A percentile compares a stretch with the other conserved stretches of the same genome.
phyloP scores from a whole-genome alignment of 106 monocot species.

The Hemerocallis citrina region DNA sequence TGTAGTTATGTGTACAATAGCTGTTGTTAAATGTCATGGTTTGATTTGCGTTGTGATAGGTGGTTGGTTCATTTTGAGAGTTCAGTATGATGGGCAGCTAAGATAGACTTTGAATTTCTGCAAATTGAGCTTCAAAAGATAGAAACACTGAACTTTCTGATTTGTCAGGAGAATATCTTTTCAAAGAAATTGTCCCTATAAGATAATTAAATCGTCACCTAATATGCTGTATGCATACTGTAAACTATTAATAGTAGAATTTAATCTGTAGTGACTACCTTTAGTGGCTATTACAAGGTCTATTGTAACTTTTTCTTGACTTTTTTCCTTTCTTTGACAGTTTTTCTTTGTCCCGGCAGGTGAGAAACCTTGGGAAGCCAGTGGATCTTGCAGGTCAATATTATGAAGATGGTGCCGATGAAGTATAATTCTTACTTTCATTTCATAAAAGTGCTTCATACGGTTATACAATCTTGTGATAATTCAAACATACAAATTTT shows the following conservation, averaged over 20 bases:
- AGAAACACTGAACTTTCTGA: too few species aligned
- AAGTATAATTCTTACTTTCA: conserved; percentile 31
- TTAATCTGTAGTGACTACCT: not conserved
- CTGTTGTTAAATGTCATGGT: too few species aligned
- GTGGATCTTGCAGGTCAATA: conserved; percentile 94
- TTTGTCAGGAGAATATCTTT: too few species aligned
- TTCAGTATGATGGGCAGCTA: too few species aligned
- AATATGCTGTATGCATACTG: too few species aligned
- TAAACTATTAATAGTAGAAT: not conserved
- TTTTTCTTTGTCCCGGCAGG: conserved; percentile 28
- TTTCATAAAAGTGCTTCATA: not conserved
- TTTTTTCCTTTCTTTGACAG: not conserved
- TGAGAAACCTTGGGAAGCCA: conserved; percentile 96
- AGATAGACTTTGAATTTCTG: too few species aligned
- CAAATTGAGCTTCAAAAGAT: too few species aligned
- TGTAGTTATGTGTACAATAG: too few species aligned
- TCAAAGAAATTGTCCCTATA: too few species aligned
- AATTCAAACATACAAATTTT: conserved; percentile 2
- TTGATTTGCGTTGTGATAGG: too few species aligned
- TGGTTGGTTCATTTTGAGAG: too few species aligned
- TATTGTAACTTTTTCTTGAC: not conserved
- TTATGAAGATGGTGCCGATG: conserved; percentile 97
- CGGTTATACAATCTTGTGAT: not conserved
- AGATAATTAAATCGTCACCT: too few species aligned
- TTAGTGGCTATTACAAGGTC: not conserved